Evolutionary conservation across 2,329 filamentous ascomycete species (phyloP), one percentile per base, ranked within the genome.

Genomic region (Fusarium proliferatum): DNA sequence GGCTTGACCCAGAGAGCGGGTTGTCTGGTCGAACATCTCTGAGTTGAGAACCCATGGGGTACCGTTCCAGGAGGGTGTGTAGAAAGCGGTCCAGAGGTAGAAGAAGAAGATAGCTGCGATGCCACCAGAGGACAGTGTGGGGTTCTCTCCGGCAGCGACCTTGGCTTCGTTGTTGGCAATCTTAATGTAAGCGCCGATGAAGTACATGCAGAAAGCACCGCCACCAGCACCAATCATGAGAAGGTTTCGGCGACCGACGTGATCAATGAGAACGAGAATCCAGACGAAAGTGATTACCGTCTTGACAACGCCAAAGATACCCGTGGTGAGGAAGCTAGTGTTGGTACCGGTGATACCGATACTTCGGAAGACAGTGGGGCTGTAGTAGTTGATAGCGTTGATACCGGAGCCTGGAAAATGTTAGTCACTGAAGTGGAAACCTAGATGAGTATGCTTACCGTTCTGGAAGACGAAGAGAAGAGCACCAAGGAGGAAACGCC

Each of bases 401-500:
- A 94, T 94, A 5, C 93, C 93, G 12, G 80, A 81, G 46, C 79
- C 79, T 80, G 2, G n/a, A 17, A 51, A n/a, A 48, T 51, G 33
- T 75, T 72, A 64, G 68, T 58, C 30, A 52, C 33, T 52, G 42
- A 43, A 59, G 16, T 11, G 12, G 15, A 38, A 34, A n/a, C 12
- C 5, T 28, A 11, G 15, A 15, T n/a, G 8, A 36, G 9, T 11
- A 5, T 43, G 46, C 80, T 74, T 77, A 56, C 91, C 91, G 76
- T 96, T 96, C 81, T 96, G 93, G 87, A 91, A 94, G 60, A 95
- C 84, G 85, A 95, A 95, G 26, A 96, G 86, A 77, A 93, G 88
- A 62, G 88, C 88, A 52, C 93, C 93, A 16, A 95, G 86, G 80
- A 94, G 88, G 82, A 96, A 91, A 46, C 93, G 89, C 85, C 90